Evolutionary conservation across 2,329 filamentous ascomycete genomes (phyloP), one percentile per base, ranked within the genome.

Genomic region (Penicillium rolfsii): DNA sequence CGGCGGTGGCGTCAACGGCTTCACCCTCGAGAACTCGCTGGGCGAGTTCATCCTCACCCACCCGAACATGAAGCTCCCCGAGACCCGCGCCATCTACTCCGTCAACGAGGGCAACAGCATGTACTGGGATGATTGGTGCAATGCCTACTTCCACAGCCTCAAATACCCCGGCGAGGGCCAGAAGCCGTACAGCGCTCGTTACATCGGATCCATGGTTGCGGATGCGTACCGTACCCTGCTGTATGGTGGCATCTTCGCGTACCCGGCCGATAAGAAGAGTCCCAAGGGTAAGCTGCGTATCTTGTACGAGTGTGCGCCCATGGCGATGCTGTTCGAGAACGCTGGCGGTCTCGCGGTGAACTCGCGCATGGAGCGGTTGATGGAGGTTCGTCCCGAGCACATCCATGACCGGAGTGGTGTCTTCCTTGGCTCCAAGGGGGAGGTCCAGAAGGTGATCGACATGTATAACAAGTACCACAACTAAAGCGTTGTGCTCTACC

Each of bases 41-140:
- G 95, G 95, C 81, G 95, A 99, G 84, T 99, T 99, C 83, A 99
- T 99, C 80, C 86, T 99, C 61, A 96, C 94, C 14, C 95, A 99
- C 80, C 95, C 95, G 26, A 79, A 96, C 80, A 99, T 99, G 95
- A 83, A 83, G 67, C 88, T 98, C 66, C 95, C 95, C 57, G 85
- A 85, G 77, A 83, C 85, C 73, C 87, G 93, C 65, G 80, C 89
- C 65, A 99, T 99, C 78, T 99, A 99, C 87, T 96, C 91, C 30
- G 93, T 96, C 81, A 99, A 99, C 82, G 95, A 99, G 85, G 95
- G 95, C 69, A 99, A 99, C 85, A 94, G 90, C 69, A 82, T 95
- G 67, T 98, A 97, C 86, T 99, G 95, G 95, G 88, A 93, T 66
- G 90, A 96, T 50, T 85, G 87, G 67, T 91, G 93, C 72, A 91